phyloP scores from a whole-genome alignment of 768 basidiomycete genomes.

The Kockovaella imperatae region DNA sequence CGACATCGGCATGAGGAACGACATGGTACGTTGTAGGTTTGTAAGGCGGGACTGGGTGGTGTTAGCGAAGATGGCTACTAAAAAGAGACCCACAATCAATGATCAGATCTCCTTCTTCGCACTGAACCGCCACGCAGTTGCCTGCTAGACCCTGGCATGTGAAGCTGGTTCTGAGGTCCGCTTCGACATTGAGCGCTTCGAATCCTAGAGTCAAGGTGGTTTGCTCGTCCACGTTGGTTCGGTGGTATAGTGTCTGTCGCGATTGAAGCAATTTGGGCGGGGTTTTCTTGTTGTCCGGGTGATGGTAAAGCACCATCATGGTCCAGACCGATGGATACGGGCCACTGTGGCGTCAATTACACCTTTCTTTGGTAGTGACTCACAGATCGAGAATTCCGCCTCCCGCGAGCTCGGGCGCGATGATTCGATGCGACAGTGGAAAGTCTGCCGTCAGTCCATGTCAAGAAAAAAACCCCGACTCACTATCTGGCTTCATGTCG shows the following conservation, averaged over 20 bases:
- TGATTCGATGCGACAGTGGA: conserved; percentile 45
- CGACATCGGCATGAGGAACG: conserved; percentile 22
- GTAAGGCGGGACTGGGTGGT: conserved; percentile 21
- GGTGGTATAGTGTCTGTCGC: conserved; percentile 68
- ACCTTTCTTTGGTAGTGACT: conserved; percentile 32
- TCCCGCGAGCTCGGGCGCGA: conserved; percentile 71
- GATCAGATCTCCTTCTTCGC: conserved; percentile 62
- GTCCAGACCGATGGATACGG: conserved; percentile 50
- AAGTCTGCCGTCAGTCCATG: background rate
- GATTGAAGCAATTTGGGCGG: conserved; percentile 57
- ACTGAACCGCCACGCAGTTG: conserved; percentile 53
- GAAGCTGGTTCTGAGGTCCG: conserved; percentile 41
- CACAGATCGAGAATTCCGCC: conserved; percentile 78
- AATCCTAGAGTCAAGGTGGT: conserved; percentile 71
- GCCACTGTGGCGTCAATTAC: conserved; percentile 6
- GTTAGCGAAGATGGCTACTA: background rate
- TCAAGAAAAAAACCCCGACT: conserved; percentile 23
- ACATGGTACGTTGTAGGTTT: conserved; percentile 24
- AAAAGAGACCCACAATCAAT: conserved; percentile 47
- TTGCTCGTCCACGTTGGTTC: conserved; percentile 69
- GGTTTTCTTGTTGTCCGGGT: conserved; percentile 60
- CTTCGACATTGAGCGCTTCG: conserved; percentile 51
- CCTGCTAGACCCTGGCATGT: conserved; percentile 16
- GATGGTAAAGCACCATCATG: conserved; percentile 68
- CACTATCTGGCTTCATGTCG: conserved; percentile 61